Base-by-base conservation (phyloP, 2,329 filamentous ascomycete genomes). In the Cladosporium sp. region DNA sequence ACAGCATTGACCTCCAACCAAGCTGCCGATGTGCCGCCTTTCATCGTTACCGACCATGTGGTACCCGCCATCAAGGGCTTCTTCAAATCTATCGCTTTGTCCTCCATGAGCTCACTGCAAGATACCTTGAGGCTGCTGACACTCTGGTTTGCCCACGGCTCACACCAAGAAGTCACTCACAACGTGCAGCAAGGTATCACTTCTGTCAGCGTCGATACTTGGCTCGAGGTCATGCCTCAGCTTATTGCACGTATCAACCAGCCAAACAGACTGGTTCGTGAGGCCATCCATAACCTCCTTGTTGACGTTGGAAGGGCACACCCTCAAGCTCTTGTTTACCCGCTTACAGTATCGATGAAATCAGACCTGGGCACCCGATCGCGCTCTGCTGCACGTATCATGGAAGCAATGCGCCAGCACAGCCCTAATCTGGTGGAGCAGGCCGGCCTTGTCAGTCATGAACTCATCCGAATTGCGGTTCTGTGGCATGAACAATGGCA, bases 401-500 rank as follows among this genome's bases (percentile, higher is more conserved):
- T 99, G 91, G 91, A 97, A 55, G 95, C 86, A 63, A 95, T 98
- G 89, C 86, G 91, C 33, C 86, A 92, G 59, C 94, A 99, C 66
- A 97, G 91, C 64, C 84, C 89, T 16, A 86, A 83, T 60, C 79
- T 99, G 30, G 93, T 98, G 7, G 88, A 96, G 57, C 93, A 99
- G 69, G 93, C 93, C 30, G 92, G 95, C 65, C 78, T 91, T 40
- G 91, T 99, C 58, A 97, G 92, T 66, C 87, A 93, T 63, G 94
- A 99, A 67, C 81, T 99, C 50, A 97, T 99, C 63, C 84, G 93
- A 45, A 94, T 98, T 52, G 93, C 93, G 13, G 92, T 98, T 2
- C 71, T 98, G 19, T 98, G 94, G 94, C 93, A 99, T 64, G 93
- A 99, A 64, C 86, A 95, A 57, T 99, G 93, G 93, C 93, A 98